Percentiles rank a stretch among this genome's conserved stretches.
Conservation (phyloP, 192 early-diverging fungal species). For the Entomortierella beljakovae region DNA sequence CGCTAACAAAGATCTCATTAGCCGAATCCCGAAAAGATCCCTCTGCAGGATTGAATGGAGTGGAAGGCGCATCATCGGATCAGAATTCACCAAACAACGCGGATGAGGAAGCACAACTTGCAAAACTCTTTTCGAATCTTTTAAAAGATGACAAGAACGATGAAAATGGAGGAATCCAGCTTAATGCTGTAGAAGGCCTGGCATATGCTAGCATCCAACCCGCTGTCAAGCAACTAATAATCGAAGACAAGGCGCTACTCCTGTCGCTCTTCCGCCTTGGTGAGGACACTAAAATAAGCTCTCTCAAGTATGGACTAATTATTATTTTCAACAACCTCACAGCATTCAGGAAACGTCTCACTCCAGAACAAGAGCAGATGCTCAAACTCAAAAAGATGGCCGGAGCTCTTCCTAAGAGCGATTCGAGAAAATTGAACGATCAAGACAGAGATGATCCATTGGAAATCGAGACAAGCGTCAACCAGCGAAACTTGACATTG, state of each 20-base stretch:
- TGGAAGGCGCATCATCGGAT: conserved; percentile 32
- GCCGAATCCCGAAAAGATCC: conserved; percentile 50
- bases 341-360: conserved; percentile 70
- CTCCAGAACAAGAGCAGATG: conserved; percentile 85
- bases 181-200: conserved; percentile 81
- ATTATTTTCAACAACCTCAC: conserved; percentile 86
- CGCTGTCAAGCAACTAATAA: conserved; percentile 75
- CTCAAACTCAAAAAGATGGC: conserved; percentile 79
- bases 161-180: conserved; percentile 40
- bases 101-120: conserved; percentile 54
- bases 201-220: conserved; percentile 83
- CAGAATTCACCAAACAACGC: conserved; percentile 44
- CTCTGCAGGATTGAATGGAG: conserved; percentile 21
- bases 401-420: conserved; percentile 42
- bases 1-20: conserved; percentile 72
- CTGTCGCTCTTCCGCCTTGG: conserved; percentile 65
- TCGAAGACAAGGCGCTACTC: conserved; percentile 67
- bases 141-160: conserved; percentile 58
- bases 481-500: conserved; percentile 64
- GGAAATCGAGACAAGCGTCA: conserved; percentile 72
- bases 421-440: conserved; percentile 45
- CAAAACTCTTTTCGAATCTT: conserved; percentile 65
- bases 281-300: conserved; percentile 56
- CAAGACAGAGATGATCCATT: conserved; percentile 62
- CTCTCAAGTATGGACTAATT: conserved; percentile 78